phyloP scores from a whole-genome alignment of 768 basidiomycete species.

The Lentinula lateritia region DNA sequence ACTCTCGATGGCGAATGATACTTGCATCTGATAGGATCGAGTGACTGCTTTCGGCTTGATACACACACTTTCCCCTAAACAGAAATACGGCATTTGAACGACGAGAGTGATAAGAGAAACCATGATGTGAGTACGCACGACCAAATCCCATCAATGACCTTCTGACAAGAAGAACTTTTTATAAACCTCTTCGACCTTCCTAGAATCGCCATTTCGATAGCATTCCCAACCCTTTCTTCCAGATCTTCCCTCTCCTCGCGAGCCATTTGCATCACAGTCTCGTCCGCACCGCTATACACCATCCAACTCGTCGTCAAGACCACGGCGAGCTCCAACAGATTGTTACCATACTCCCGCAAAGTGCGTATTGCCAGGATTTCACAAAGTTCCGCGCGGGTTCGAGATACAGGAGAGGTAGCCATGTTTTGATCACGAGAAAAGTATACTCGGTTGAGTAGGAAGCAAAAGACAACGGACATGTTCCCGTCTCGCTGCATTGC shows the following conservation, averaged over 20 bases:
- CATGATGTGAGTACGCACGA: conserved; percentile 36
- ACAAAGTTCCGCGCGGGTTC: conserved; percentile 76
- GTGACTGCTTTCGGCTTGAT: conserved; percentile 82
- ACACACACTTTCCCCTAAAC: conserved; percentile 76
- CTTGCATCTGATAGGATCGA: conserved; percentile 85
- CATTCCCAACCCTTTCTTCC: conserved; percentile 82
- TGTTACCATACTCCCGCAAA: conserved; percentile 66
- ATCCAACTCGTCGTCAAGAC: conserved; percentile 76
- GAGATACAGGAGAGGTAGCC: conserved; percentile 62
- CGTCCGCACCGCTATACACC: conserved; percentile 72
- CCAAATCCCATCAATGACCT: conserved; percentile 83
- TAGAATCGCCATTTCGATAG: conserved; percentile 72
- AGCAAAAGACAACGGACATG: conserved; percentile 80
- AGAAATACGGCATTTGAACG: conserved; percentile 6
- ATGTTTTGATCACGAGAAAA: conserved; percentile 77
- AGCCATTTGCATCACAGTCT: conserved; percentile 49
- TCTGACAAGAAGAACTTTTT: conserved; percentile 84
- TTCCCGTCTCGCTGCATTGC: conserved; percentile 69
- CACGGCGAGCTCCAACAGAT: conserved; percentile 62
- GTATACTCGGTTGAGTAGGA: conserved; percentile 82
- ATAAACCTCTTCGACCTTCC: conserved; percentile 84
- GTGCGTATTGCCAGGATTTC: conserved; percentile 84
- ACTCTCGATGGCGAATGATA: background rate
- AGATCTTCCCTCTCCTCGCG: conserved; percentile 62
- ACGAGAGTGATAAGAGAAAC: background rate